Base-by-base conservation (phyloP, 2,329 filamentous ascomycete species). In the Microdochium paspali region DNA sequence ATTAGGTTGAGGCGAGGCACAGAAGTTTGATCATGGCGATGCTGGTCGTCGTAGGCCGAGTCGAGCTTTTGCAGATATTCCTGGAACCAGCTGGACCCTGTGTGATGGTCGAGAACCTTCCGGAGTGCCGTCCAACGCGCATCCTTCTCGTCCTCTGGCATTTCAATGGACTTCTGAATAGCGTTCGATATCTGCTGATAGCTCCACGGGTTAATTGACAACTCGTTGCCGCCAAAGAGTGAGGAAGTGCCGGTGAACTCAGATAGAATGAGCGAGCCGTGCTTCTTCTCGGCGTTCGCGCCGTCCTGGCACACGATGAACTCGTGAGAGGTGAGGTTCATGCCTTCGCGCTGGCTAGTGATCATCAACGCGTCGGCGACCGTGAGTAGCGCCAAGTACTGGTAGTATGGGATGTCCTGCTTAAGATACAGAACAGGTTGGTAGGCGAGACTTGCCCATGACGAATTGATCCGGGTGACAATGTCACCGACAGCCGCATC, bases 321-420 rank as follows among this genome's bases (percentile, higher is more conserved):
- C 63, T 97, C 91, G 62, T 97, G 93, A 5, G 87, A 90, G 0
- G 91, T 96, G 48, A 97, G 68, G 62, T 96, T 97, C 93, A 97
- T 97, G 52, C 91, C 91, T 64, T 97, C 91, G 46, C 93, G 88
- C 57, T 97, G 82, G 61, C 89, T 94, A 2, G 91, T 94, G 59
- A 97, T 93, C 80, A 96, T 93, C 45, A 97, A 72, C 2, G 85
- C 87, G 67, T 97, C 90, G 2, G 91, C 93, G 46, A 94, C 84
- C 3, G 88, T 89, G 44, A 96, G 76, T 7, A 97, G 73, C 2
- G 90, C 91, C n/a, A 97, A 77, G 58, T 96, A 97, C 61, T 96
- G 90, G 0, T 87, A 75, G 61, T 95, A 95, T 49, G 87, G 84
- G 50, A 97, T 93, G 58, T 97, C 91, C 64, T 97, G 91, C 66